phyloP scores from a whole-genome alignment of 164 flowering plant genomes.

The Chimonanthus salicifolius region DNA sequence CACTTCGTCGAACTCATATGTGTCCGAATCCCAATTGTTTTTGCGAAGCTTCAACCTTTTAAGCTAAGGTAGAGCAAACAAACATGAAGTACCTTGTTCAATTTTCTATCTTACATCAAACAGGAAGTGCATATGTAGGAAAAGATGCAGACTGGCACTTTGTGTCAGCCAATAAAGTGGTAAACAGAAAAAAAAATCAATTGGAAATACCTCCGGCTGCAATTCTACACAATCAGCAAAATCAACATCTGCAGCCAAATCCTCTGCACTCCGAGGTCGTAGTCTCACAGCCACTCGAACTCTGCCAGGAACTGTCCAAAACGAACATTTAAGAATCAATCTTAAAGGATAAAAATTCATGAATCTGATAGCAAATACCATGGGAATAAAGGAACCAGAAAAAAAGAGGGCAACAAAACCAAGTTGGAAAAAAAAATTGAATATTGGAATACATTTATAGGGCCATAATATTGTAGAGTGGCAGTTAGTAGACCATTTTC shows the following conservation, averaged over 20 bases:
- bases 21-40: conserved; percentile 94
- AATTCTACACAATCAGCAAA: conserved; percentile 97
- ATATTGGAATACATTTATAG: background rate
- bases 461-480: background rate
- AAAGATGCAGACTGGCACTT: background rate
- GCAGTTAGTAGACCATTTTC: too few relatives aligned
- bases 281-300: conserved; percentile 93
- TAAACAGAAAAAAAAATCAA: background rate
- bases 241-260: conserved; percentile 82
- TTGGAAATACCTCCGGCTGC: conserved; percentile 74
- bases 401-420: background rate
- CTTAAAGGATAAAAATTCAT: background rate
- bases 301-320: conserved; percentile 63
- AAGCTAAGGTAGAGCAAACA: conserved; percentile 39
- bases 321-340: background rate
- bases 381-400: too few relatives aligned
- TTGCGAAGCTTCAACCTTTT: conserved; percentile 88
- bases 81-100: conserved; percentile 4
- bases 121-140: background rate
- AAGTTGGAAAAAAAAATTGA: background rate
- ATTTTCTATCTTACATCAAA: background rate
- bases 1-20: conserved; percentile 94
- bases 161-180: background rate
- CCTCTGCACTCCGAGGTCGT: conserved; percentile 83
- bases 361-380: background rate